Percentiles rank a stretch among this genome's conserved stretches.
phyloP scores from a whole-genome alignment of 2,329 filamentous ascomycete genomes.

The Fusarium sterilihyphosum region DNA sequence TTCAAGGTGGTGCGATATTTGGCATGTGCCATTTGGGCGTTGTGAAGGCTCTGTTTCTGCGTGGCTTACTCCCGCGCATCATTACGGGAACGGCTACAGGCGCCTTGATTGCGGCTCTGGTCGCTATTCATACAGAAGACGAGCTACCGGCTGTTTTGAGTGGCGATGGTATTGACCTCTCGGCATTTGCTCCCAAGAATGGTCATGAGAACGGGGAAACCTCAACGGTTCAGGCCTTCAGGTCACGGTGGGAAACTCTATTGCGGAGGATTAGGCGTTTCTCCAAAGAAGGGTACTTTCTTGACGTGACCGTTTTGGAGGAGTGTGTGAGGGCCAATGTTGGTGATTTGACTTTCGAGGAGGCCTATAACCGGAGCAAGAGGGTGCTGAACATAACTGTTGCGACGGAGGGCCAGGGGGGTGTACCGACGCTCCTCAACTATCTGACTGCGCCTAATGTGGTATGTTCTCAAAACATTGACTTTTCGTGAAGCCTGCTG shows the following conservation, averaged over 20 bases:
- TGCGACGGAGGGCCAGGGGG: conserved; percentile 76
- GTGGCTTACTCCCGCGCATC: conserved; percentile 85
- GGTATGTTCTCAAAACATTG: conserved; percentile 61
- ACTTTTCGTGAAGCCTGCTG: neutral
- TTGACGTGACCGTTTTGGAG: conserved; percentile 84
- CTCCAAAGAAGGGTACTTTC: conserved; percentile 79
- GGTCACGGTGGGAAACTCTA: conserved; percentile 66
- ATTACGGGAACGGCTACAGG: conserved; percentile 93
- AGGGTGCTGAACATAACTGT: conserved; percentile 92
- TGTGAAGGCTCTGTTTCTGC: conserved; percentile 84
- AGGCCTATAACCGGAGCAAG: conserved; percentile 87
- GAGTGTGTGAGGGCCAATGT: conserved; percentile 86
- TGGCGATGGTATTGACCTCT: conserved; percentile 83
- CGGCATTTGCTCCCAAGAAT: conserved; percentile 70
- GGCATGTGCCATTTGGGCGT: conserved; percentile 91
- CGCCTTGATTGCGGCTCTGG: conserved; percentile 86
- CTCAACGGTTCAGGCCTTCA: conserved; percentile 51
- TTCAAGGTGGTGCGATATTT: conserved; percentile 92
- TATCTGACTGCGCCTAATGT: conserved; percentile 94
- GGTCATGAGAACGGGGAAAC: conserved; percentile 45
- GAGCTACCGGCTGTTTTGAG: conserved; percentile 81
- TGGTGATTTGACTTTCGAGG: conserved; percentile 90
- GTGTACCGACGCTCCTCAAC: conserved; percentile 86
- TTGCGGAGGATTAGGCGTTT: conserved; percentile 75
- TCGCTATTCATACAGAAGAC: conserved; percentile 87